Conservation (phyloP, 805 yeast genomes). For the Tetrapisispora nanseiensis region DNA sequence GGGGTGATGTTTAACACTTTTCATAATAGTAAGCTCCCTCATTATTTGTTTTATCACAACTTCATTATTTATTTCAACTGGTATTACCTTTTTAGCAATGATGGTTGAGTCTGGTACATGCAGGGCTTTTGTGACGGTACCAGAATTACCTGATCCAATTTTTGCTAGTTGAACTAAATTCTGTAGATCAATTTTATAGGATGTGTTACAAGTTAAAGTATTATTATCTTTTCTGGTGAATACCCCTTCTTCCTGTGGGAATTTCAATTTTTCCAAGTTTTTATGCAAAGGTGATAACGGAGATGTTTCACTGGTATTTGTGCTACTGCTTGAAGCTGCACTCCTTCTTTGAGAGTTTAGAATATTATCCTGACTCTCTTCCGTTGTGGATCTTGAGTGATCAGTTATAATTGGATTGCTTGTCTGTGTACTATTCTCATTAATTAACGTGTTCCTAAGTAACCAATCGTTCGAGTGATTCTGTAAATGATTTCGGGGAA, state of each 20-base stretch:
- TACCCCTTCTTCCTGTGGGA: neutral
- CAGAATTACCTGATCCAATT: constrained; percentile 90
- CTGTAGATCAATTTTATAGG: constrained; percentile 28
- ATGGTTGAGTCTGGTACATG: constrained; percentile 82
- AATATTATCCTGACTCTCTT: neutral
- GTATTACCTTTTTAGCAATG: constrained; percentile 86
- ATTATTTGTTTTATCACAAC: constrained; percentile 49
- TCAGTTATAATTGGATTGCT: neutral
- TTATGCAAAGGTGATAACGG: neutral
- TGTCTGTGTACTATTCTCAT: neutral
- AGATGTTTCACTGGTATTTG: neutral
- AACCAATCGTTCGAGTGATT: neutral
- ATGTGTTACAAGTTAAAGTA: neutral
- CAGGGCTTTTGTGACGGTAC: constrained; percentile 78
- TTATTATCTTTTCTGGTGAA: neutral
- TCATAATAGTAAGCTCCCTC: constrained; percentile 82
- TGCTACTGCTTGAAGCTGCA: neutral
- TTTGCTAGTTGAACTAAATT: constrained; percentile 69
- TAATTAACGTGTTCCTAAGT: neutral
- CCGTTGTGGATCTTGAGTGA: neutral
- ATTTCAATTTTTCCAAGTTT: neutral
- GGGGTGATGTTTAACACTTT: constrained; percentile 71
- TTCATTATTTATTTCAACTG: constrained; percentile 62
- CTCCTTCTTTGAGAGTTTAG: neutral
- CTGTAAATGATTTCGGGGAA: neutral